These are phyloP conservation scores for Heteromeles arbutifolia DNA, from an alignment of 306 rosid genomes.

Conservation along the genomic window DNA sequence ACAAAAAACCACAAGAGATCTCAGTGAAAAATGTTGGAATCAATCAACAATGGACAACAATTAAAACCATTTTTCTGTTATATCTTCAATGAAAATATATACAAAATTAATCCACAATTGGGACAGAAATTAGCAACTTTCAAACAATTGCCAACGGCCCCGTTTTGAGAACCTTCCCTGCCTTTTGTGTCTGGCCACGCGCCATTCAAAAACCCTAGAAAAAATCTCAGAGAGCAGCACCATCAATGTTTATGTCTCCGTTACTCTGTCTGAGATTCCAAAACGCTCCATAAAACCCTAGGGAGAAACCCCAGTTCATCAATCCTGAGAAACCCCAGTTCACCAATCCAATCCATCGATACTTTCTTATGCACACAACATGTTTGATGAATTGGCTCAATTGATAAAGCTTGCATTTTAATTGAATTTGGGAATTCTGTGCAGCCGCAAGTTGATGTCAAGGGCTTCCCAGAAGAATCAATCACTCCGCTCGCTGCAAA, in stretches of 20 bases:
- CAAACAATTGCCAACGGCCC: background rate
- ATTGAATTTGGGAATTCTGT: constrained; percentile 7
- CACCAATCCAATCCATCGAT: no score
- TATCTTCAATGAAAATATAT: no score
- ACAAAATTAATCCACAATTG: background rate
- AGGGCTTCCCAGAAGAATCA: constrained; percentile 63
- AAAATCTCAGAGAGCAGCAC: background rate
- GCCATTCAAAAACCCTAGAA: constrained; percentile 5
- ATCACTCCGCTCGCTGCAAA: constrained; percentile 65
- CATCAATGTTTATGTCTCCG: background rate
- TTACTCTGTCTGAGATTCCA: background rate
- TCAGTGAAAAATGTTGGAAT: no score
- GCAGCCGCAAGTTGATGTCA: constrained; percentile 70
- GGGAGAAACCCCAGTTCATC: no score
- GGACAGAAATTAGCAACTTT: background rate
- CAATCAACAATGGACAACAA: no score
- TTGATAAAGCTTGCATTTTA: background rate
- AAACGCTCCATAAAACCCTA: background rate
- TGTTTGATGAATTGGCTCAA: constrained; percentile 14
- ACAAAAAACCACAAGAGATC: no score
- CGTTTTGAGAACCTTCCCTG: background rate
- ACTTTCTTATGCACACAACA: background rate
- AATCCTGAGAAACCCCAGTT: no score
- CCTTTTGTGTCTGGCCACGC: background rate
- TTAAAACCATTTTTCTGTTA: no score